Conservation (phyloP, 768 basidiomycete species). For the Auricularia sp. region DNA sequence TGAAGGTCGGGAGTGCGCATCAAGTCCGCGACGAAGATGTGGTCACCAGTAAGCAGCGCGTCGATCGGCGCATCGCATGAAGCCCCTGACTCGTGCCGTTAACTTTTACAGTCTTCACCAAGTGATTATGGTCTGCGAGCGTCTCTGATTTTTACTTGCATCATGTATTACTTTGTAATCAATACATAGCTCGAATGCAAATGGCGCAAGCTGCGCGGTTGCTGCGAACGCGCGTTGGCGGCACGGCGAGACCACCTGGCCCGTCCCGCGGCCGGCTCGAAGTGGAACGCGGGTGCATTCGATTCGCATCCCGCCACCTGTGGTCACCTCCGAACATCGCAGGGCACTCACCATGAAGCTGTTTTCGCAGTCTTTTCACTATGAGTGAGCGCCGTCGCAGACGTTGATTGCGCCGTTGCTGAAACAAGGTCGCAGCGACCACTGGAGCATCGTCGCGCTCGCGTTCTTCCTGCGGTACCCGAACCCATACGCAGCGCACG, state of each 20-base stretch:
- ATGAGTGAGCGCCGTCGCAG: conserved; percentile 31
- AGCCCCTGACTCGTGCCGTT: conserved; percentile 5
- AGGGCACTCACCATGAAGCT: conserved; percentile 32
- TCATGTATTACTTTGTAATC: background rate
- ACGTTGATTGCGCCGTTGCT: background rate
- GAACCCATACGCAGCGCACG: conserved; percentile 88
- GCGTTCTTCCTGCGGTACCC: conserved; percentile 95
- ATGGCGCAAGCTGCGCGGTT: background rate
- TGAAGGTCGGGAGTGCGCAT: conserved; percentile 52
- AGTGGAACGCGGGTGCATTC: background rate
- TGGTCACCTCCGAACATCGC: background rate
- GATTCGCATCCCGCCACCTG: background rate
- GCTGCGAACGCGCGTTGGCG: background rate
- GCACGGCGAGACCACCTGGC: background rate
- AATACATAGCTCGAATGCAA: background rate
- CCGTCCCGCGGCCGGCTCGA: background rate
- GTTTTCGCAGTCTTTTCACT: conserved; percentile 46
- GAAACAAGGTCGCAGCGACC: conserved; percentile 48
- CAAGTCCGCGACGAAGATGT: conserved; percentile 82
- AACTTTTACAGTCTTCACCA: conserved; percentile 26
- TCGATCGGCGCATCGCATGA: background rate
- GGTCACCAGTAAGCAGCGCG: conserved; percentile 59
- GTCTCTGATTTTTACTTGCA: background rate
- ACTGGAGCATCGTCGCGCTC: conserved; percentile 85
- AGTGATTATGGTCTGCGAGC: conserved; percentile 10